Conservation (phyloP, 441 rosid species). For the Jatropha multifida region DNA sequence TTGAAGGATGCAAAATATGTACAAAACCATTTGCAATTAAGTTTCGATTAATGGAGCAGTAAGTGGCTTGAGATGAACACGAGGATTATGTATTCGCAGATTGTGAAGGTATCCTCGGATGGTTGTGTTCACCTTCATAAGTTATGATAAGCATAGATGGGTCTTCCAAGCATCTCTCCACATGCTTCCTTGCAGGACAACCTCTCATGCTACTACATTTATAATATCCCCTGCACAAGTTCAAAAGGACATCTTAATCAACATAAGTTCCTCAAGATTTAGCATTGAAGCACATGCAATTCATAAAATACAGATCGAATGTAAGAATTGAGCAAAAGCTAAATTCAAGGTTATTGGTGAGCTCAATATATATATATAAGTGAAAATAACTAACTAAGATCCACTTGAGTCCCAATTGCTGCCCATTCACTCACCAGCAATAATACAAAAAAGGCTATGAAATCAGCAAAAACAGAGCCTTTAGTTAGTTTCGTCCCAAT, state of each 20-base stretch:
- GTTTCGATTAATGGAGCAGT: conserved; percentile 11
- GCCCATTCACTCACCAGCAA: background rate
- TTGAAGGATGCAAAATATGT: conserved; percentile 41
- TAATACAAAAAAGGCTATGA: background rate
- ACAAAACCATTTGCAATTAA: conserved; percentile 34
- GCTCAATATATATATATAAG: background rate
- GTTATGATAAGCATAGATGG: conserved; percentile 91
- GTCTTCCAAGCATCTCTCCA: conserved; percentile 92
- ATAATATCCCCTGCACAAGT: conserved; percentile 80
- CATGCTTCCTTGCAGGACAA: conserved; percentile 98
- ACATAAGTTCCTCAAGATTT: background rate
- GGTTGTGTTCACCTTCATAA: conserved; percentile 96
- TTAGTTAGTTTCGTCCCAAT: background rate
- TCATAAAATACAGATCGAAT: background rate
- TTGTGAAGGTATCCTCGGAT: conserved; percentile 60
- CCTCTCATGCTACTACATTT: conserved; percentile 99
- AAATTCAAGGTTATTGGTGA: background rate
- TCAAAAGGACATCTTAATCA: background rate
- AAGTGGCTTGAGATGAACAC: conserved; percentile 16
- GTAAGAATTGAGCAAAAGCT: background rate
- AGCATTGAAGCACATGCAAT: background rate
- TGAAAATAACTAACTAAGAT: background rate
- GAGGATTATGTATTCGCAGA: conserved; percentile 40
- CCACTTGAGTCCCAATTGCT: background rate
- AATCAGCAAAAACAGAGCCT: background rate